Evolutionary conservation across 345 rosid genomes (phyloP).

Genomic region (Psidium friedrichsthalianum): DNA sequence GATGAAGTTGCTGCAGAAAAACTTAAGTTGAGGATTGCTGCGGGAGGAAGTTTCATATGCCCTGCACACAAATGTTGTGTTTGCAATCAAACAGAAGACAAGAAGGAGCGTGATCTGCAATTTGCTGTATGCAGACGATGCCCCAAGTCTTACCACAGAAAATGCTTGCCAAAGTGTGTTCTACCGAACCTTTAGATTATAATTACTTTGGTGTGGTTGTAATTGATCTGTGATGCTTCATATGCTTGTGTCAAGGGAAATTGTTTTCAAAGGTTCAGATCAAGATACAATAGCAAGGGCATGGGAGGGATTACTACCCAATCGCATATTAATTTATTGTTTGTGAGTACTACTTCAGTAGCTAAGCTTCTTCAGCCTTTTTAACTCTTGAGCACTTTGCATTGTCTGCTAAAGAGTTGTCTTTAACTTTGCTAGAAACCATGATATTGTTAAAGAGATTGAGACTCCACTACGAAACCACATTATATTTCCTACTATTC

Average conservation of each 20-base stretch:
- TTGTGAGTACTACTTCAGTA: conserved; percentile 35
- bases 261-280: conserved; percentile 37
- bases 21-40: conserved; percentile 39
- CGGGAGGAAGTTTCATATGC: conserved; percentile 61
- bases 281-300: conserved; percentile 50
- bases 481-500: conserved; percentile 48
- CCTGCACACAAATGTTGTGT: conserved; percentile 75
- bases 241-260: conserved; percentile 32
- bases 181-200: background rate
- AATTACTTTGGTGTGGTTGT: background rate
- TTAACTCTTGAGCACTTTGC: background rate
- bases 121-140: conserved; percentile 94
- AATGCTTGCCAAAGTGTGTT: conserved; percentile 79
- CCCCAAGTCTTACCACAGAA: conserved; percentile 78
- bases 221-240: conserved; percentile 1
- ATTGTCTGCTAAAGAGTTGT: background rate
- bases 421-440: conserved; percentile 41
- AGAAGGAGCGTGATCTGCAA: conserved; percentile 42
- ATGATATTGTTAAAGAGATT: conserved; percentile 48
- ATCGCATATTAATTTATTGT: conserved; percentile 81
- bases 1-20: conserved; percentile 48
- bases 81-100: conserved; percentile 62
- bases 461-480: conserved; percentile 75
- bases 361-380: conserved; percentile 1
- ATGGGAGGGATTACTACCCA: conserved; percentile 65